Conservation (phyloP, 1,284 basidiomycete genomes). For the Cryptococcus hybrid region DNA sequence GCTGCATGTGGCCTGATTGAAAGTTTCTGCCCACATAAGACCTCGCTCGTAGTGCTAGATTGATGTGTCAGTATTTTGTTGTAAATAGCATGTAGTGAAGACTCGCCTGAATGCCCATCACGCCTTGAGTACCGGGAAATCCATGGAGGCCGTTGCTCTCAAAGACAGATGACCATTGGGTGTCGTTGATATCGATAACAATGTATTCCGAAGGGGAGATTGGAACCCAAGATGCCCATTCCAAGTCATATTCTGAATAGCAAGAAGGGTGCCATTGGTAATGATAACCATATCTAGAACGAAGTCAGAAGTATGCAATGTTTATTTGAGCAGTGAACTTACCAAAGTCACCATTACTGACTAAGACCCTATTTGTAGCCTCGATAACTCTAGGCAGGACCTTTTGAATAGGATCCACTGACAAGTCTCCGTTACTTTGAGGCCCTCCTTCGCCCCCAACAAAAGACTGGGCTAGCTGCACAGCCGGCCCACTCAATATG, state of each 20-base stretch:
- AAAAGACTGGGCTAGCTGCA: conserved; percentile 59
- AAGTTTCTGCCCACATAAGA: conserved; percentile 24
- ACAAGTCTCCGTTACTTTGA: conserved; percentile 54
- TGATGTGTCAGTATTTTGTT: not conserved
- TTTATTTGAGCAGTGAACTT: conserved; percentile 1
- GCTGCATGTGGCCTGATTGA: conserved; percentile 22
- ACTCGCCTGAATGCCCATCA: conserved; percentile 18
- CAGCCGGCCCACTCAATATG: conserved; percentile 65
- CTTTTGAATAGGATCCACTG: conserved; percentile 55
- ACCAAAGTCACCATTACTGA: conserved; percentile 60
- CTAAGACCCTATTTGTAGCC: conserved; percentile 65
- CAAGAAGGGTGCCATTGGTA: conserved; percentile 28
- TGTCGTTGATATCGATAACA: conserved; percentile 5
- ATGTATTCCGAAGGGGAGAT: conserved; percentile 10
- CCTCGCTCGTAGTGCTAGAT: conserved; percentile 22
- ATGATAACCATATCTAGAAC: conserved; percentile 27
- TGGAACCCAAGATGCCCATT: conserved; percentile 28
- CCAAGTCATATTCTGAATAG: conserved; percentile 44
- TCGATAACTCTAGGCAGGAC: conserved; percentile 49
- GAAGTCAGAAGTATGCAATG: not conserved
- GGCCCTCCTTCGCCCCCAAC: conserved; percentile 12
- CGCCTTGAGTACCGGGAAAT: conserved; percentile 11
- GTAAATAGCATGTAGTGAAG: not conserved
- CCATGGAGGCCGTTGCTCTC: conserved; percentile 3
- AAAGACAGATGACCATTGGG: conserved; percentile 6